A percentile compares a stretch with the other conserved stretches of the same genome.
phyloP scores from a whole-genome alignment of 805 yeast genomes.

The Lachancea fermentati region DNA sequence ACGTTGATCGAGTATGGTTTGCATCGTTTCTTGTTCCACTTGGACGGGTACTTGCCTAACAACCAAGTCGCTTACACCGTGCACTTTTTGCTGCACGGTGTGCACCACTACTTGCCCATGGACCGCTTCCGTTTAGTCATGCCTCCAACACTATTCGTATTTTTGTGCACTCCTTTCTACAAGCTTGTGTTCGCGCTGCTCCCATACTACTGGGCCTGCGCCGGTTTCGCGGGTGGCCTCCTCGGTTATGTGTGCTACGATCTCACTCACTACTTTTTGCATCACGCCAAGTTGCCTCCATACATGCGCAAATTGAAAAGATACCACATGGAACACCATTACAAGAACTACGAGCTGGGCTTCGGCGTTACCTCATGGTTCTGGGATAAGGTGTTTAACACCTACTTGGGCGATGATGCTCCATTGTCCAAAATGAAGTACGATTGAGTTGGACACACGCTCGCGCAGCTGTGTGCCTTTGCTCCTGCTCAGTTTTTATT shows the following conservation, averaged over 20 bases:
- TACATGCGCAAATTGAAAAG: conserved; percentile 76
- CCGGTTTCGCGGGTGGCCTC: conserved; percentile 93
- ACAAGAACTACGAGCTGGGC: conserved; percentile 93
- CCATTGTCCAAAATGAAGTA: conserved; percentile 34
- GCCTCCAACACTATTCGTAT: conserved; percentile 85
- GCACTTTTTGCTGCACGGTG: conserved; percentile 91
- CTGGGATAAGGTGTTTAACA: conserved; percentile 91
- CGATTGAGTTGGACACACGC: no score
- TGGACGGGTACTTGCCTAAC: conserved; percentile 83
- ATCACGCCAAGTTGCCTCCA: conserved; percentile 77
- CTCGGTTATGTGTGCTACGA: conserved; percentile 92
- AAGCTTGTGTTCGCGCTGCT: conserved; percentile 66
- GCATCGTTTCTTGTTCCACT: conserved; percentile 90
- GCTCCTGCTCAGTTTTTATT: no score
- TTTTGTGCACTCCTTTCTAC: conserved; percentile 75
- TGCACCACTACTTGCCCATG: conserved; percentile 97
- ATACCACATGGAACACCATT: conserved; percentile 94
- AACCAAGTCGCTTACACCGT: conserved; percentile 66
- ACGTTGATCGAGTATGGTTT: conserved; percentile 81
- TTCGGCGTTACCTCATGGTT: conserved; percentile 92
- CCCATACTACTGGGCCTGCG: conserved; percentile 80
- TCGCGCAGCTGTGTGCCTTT: no score
- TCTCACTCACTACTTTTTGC: conserved; percentile 88
- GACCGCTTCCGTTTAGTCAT: conserved; percentile 86
- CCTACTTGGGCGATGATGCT: conserved; percentile 50